Base-by-base conservation (phyloP, 139 green algal species). In the Tetradesmus obliquus region DNA sequence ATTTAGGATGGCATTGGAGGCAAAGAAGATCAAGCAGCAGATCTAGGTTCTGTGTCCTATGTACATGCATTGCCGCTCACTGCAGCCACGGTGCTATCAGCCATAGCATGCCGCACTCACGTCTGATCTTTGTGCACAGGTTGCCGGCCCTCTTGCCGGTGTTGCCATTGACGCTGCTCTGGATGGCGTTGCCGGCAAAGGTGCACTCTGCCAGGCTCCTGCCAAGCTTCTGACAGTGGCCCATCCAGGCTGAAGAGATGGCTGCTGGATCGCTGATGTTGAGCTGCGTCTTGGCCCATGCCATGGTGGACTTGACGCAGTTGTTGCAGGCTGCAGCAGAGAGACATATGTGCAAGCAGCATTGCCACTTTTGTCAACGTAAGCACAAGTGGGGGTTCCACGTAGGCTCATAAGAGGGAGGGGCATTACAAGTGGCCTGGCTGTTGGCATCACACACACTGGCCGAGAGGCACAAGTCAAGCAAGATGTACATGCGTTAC, bases 121-220 rank as follows among this genome's bases (percentile, higher is more conserved):
- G 20, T 71, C 60, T 45, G 5, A 87, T 55, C 55, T 53, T 71
- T 3, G 51, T 87, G 82, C 82, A 87, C 22, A 87, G 82, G n/a
- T 55, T 87, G 2, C 15, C 54, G 4, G 82, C 82, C 55, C 82
- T 87, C 55, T 87, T 87, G 55, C 82, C 82, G 15, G 32, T 45
- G 54, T 87, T 87, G 12, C 82, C 55, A 45, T 87, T 72, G 17
- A 45, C 58, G 54, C 82, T 86, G 53, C 15, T 19, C 19, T 53
- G 19, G 60, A 87, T 87, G 5, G 82, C 82, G 19, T 87, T 54
- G 3, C 19, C 55, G 19, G 82, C 55, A 12, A 87, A 24, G 5
- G 60, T 24, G 55, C 82, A 87, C 6, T 53, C 55, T 6, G 82
- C 54, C 1, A 55, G 4, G 82, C 17, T 45, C 55, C 19, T 71